Base-by-base conservation (phyloP, 768 basidiomycete genomes). In the Termitomyces sp. region DNA sequence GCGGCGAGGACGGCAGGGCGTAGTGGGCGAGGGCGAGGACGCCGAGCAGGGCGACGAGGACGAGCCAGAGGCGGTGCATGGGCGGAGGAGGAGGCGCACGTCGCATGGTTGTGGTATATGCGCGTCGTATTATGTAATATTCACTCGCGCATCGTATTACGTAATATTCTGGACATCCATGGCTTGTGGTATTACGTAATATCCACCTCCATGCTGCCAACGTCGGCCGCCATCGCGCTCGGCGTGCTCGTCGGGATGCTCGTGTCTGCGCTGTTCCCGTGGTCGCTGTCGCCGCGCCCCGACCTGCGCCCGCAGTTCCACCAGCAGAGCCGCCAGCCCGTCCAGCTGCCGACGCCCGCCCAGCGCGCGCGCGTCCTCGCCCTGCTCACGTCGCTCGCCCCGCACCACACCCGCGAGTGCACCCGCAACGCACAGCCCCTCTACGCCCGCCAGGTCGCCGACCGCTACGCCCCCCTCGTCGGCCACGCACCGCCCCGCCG, bases 351-450 rank as follows among this genome's bases (percentile, higher is more conserved):
- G 1, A 92, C 91, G 0, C 72, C 88, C 12, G 87, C 89, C 49
- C 94, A 98, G 73, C 89, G 97, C 14, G 80, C 81, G 32, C 89
- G 95, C 29, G 86, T 98, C 12, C 83, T 98, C 40, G 87, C 94
- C 59, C 83, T 98, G 56, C 81, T 99, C 59, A 90, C 90, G 34
- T 88, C 89, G 4, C 84, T 99, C 51, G 87, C 94, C 0, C 87
- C 94, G 0, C 94, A 97, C 70, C 89, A 98, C 72, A 98, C 97
- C 20, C 88, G 88, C 60, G 89, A 96, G 75, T 98, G 96, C 76
- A 93, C 92, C 8, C 85, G 92, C 56, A 81, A 83, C 67, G 81
- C 92, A 5, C 96, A 98, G 72, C 85, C 88, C 7, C 79, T 92
- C 38, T 99, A 98, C 73, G 79, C 80, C 59, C 83, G 91, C 49